Base-by-base conservation (phyloP, 2,329 filamentous ascomycete species). In the Stylonectria norvegica region DNA sequence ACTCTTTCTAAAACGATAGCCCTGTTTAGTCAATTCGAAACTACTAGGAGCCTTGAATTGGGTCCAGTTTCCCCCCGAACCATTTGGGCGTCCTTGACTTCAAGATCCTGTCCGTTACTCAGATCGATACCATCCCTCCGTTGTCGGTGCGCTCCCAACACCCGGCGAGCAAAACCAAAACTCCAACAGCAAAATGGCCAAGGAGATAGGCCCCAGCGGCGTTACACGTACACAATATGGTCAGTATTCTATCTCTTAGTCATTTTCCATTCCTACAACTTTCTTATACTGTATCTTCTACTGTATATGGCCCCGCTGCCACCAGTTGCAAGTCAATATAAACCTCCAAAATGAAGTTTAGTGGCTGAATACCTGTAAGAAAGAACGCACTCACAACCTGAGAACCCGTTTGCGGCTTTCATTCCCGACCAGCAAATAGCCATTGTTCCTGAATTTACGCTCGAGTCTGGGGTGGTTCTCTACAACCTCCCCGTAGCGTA, bases 371-470 rank as follows among this genome's bases (percentile, higher is more conserved):
- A 76, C 74, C 68, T 73, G 71, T 61, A 79, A 81, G 78, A 76
- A 79, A 81, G 77, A 75, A 74, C 64, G 52, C 70, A 65, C 50
- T 70, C 78, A 40, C 89, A 96, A 66, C 82, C 86, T 58, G 91
- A 96, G 70, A 98, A 97, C 68, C 91, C 90, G 20, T 97, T 90
- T 63, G 81, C 87, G 45, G 69, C 76, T 49, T 75, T 97, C 59
- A 95, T 98, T 37, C 84, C 89, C 37, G 85, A 95, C 57, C 93
- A 97, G 68, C 76, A 85, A 38, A 85, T 95, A 58, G 89, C 86
- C 42, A 79, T 93, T 45, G 79, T 98, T 40, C 91, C 93, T 2
- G 83, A 83, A 18, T 95, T 96, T 64, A 89, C 85, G 7, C 85
- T 98, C 51, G 93, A 98, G 66, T 97, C 90, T 2, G 93, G 93